phyloP scores from a whole-genome alignment of 768 basidiomycete genomes.

The Sutorius australiensis region DNA sequence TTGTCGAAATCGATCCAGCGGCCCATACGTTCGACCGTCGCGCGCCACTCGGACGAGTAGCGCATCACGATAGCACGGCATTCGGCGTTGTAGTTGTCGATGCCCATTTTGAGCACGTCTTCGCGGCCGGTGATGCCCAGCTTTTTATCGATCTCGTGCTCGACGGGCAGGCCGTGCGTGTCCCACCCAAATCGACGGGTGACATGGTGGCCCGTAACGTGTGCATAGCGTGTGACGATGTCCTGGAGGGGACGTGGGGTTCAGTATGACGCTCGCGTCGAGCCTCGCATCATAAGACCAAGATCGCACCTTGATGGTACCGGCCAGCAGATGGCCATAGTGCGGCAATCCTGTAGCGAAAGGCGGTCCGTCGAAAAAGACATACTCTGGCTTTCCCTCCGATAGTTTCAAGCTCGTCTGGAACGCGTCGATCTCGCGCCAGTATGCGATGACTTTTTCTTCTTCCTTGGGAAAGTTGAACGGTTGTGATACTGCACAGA shows the following conservation, averaged over 20 bases:
- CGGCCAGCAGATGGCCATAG: slow-evolving; percentile 91
- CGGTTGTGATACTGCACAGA: slow-evolving; percentile 55
- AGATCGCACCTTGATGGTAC: slow-evolving; percentile 81
- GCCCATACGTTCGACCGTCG: slow-evolving; percentile 95
- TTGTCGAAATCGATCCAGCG: slow-evolving; percentile 99
- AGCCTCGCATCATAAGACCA: neutral
- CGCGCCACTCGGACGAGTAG: slow-evolving; percentile 90
- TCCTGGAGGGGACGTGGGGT: slow-evolving; percentile 52
- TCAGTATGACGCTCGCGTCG: slow-evolving; percentile 2
- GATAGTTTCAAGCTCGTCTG: slow-evolving; percentile 90
- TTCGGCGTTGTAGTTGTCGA: slow-evolving; percentile 96
- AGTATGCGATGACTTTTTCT: slow-evolving; percentile 84
- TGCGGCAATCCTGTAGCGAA: slow-evolving; percentile 97
- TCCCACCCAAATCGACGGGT: slow-evolving; percentile 97
- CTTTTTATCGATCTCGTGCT: slow-evolving; percentile 98
- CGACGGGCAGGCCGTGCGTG: slow-evolving; percentile 96
- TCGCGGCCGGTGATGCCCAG: slow-evolving; percentile 88
- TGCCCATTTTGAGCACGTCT: slow-evolving; percentile 93
- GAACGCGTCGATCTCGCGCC: slow-evolving; percentile 98
- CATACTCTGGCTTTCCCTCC: slow-evolving; percentile 83
- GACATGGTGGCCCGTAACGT: slow-evolving; percentile 90
- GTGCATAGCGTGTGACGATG: slow-evolving; percentile 94
- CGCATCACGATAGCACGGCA: slow-evolving; percentile 97
- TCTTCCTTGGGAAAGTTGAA: slow-evolving; percentile 90
- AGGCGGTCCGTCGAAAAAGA: slow-evolving; percentile 97